A percentile compares a stretch with the other conserved stretches of the same genome.
Evolutionary conservation across 2,329 filamentous ascomycete genomes (phyloP).

Genomic region (Stenocarpella maydis): DNA sequence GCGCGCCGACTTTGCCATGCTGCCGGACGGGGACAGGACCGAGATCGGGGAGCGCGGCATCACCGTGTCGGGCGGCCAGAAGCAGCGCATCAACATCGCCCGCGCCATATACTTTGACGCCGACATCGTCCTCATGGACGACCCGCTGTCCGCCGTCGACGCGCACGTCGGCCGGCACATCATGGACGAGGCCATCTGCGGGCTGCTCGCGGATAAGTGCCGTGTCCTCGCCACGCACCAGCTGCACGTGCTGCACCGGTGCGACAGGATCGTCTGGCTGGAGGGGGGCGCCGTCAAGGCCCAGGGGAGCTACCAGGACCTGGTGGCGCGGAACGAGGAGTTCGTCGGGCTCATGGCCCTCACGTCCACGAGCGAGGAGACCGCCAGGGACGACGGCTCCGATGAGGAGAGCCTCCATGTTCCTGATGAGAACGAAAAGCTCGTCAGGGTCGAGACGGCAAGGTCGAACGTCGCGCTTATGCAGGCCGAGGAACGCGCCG

Average conservation of each 20-base stretch:
- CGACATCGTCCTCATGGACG: conserved; percentile 45
- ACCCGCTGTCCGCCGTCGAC: conserved; percentile 46
- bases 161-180: conserved; percentile 51
- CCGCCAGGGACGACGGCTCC: conserved; percentile 75
- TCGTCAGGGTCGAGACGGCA: conserved; percentile 62
- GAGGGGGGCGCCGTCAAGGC: conserved; percentile 68
- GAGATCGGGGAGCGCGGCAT: conserved; percentile 97
- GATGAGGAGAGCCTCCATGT: conserved; percentile 65
- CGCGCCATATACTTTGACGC: conserved; percentile 57
- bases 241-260: conserved; percentile 71
- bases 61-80: conserved; percentile 95
- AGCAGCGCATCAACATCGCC: conserved; percentile 94
- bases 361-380: conserved; percentile 52
- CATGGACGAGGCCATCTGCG: conserved; percentile 75
- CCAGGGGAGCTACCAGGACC: conserved; percentile 69
- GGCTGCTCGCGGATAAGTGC: conserved; percentile 70
- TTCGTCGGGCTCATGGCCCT: conserved; percentile 89
- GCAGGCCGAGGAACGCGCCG: conserved; percentile 75
- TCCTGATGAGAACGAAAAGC: conserved; percentile 69
- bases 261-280: conserved; percentile 73
- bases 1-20: conserved; percentile 85
- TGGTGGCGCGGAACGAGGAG: conserved; percentile 68
- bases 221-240: conserved; percentile 76
- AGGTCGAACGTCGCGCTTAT: conserved; percentile 67
- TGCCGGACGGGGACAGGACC: conserved; percentile 87